A percentile compares a stretch with the other conserved stretches of the same genome.
These are phyloP conservation scores for Clarireedia paspali DNA, from an alignment of 2,329 filamentous ascomycete genomes.

Conservation along the genomic window DNA sequence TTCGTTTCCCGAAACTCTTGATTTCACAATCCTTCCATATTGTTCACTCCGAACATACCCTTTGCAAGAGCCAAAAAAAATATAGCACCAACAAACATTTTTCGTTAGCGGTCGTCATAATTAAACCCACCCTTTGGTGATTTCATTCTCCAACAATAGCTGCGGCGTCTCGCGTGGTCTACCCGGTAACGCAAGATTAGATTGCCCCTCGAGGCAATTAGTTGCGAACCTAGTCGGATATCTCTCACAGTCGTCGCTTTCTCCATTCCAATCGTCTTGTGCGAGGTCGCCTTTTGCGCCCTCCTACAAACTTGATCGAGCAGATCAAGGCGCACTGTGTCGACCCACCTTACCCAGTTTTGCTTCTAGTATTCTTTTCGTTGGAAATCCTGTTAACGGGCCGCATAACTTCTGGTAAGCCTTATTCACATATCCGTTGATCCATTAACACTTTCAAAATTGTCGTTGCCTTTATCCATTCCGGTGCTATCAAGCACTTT, in stretches of 20 bases:
- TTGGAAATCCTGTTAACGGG: background rate
- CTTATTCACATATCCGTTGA: background rate
- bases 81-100: background rate
- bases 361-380: background rate
- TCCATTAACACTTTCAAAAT: background rate
- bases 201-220: constrained; percentile 6
- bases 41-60: background rate
- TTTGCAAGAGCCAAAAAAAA: background rate
- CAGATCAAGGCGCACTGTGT: background rate
- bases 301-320: background rate
- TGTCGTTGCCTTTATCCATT: background rate
- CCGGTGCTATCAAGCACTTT: background rate
- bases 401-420: constrained; percentile 4
- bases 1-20: constrained; percentile 8
- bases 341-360: constrained; percentile 3
- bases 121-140: background rate
- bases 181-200: constrained; percentile 4
- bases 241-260: constrained; percentile 4
- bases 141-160: background rate
- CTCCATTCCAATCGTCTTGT: constrained; percentile 7
- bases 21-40: constrained; percentile 8
- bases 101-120: background rate
- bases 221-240: background rate
- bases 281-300: background rate
- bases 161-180: constrained; percentile 8